Evolutionary conservation across 257 asterid species (phyloP).

Genomic region (Nyctanthes arbortristis): DNA sequence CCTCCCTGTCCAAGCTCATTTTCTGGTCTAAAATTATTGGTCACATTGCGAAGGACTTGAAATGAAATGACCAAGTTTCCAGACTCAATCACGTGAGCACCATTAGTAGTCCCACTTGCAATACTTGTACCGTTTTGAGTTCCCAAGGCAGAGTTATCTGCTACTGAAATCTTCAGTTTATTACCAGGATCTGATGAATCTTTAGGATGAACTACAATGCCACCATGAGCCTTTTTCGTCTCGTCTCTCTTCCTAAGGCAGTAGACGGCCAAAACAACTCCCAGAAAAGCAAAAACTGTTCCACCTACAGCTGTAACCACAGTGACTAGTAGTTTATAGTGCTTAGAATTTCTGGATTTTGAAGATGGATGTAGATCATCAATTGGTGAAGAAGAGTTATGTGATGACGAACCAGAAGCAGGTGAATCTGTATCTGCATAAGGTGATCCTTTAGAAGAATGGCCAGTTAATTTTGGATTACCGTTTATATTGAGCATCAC

Average conservation of each 20-base stretch:
- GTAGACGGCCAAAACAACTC: constrained; percentile 26
- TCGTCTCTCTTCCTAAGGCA: constrained; percentile 32
- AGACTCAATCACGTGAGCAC: constrained; percentile 35
- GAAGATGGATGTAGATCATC: constrained; percentile 21
- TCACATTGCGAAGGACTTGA: constrained; percentile 51
- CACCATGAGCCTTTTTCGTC: constrained; percentile 12
- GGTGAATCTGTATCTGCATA: constrained; percentile 19
- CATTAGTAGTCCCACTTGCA: constrained; percentile 25
- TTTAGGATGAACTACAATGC: constrained; percentile 43
- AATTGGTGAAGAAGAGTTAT: constrained; percentile 15
- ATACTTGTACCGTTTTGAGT: constrained; percentile 23
- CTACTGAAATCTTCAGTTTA: constrained; percentile 38
- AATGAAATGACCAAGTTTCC: constrained; percentile 48
- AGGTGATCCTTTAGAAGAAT: constrained; percentile 25
- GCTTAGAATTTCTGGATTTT: constrained; percentile 14
- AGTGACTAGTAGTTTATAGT: constrained; percentile 20
- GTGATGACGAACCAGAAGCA: constrained; percentile 24
- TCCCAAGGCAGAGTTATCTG: constrained; percentile 31
- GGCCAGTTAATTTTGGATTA: constrained; percentile 31
- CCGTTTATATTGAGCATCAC: constrained; percentile 49
- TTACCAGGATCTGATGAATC: constrained; percentile 36
- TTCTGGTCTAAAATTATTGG: constrained; percentile 52
- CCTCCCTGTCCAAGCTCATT: constrained; percentile 88
- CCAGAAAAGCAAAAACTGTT: constrained; percentile 24
- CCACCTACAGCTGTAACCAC: constrained; percentile 32